Evolutionary conservation across 495 filamentous ascomycete genomes (phyloP), one percentile per base, ranked within the genome.

Genomic region (Xylaria cubensis): DNA sequence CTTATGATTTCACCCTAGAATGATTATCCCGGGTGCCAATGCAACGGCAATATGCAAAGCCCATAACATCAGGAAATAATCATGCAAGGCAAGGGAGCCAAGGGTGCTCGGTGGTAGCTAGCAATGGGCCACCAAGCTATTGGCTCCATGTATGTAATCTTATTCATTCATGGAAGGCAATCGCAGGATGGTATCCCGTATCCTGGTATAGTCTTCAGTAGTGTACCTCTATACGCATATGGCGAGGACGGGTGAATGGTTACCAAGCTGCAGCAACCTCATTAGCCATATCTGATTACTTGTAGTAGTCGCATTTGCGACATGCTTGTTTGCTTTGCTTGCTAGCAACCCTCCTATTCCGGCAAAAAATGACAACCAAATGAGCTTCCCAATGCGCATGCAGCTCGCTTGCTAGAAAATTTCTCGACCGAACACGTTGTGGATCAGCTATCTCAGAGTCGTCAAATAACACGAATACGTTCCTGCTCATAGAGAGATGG

Each of bases 71-170:
- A 64, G 70, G 63, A 72, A 59, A 46, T 41, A 67, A n/a, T 51
- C 70, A 76, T 79, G 75, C 77, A 76, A 76, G 75, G 36, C 36
- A 39, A 39, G 36, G 36, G 72, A 79, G 72, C 73, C 70, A 73
- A 73, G 76, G 76, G 67, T 73, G 71, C 72, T 67, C 75, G 77
- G 74, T 72, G 72, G 56, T n/a, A 44, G 34, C 56, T 64, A 41
- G 76, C 75, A 72, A 72, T 77, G 69, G 75, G 74, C 72, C 69
- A 74, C 72, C 64, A 63, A 64, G 68, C 75, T 64, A 74, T 74
- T 59, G 71, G 75, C 77, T 76, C 72, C 39, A 64, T 64, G 61
- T 61, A 39, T 44, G 67, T 69, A 67, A 42, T 34, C 32, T 55
- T 21, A 42, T 26, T 41, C 50, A 51, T 64, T 34, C 42, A 64